Percentiles rank a stretch among this genome's conserved stretches.
Conservation (phyloP, 2,329 filamentous ascomycete genomes). For the Colletotrichum kahawae region DNA sequence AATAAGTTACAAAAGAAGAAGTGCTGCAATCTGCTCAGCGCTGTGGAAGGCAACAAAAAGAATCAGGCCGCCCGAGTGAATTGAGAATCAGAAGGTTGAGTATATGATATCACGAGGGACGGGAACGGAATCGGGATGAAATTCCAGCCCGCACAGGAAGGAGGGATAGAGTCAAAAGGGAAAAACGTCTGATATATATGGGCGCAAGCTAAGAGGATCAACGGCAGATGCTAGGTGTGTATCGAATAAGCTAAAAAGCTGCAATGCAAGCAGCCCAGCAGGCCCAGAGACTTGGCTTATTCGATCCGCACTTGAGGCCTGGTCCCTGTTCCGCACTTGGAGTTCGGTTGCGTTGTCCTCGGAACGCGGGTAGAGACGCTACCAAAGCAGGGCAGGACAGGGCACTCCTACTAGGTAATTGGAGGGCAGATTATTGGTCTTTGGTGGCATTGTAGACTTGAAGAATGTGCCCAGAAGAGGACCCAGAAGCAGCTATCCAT, state of each 20-base stretch:
- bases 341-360: neutral
- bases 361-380: neutral
- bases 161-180: neutral
- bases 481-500: neutral
- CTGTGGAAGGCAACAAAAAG: neutral
- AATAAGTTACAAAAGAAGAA: neutral
- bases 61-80: neutral
- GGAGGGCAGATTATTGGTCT: neutral
- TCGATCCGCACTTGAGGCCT: conserved; percentile 2
- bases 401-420: neutral
- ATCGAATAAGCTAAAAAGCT: conserved; percentile 1
- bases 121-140: neutral
- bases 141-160: neutral
- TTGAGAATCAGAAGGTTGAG: neutral
- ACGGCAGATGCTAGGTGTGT: neutral
- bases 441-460: neutral
- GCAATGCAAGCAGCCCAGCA: neutral
- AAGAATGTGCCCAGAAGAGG: neutral
- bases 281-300: neutral
- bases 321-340: neutral
- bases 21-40: neutral
- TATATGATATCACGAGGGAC: neutral
- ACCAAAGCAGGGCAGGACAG: neutral
- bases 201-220: neutral
- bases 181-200: conserved; percentile 2